Conservation (phyloP, 805 yeast species). For the Yamadazyma endophytica region DNA sequence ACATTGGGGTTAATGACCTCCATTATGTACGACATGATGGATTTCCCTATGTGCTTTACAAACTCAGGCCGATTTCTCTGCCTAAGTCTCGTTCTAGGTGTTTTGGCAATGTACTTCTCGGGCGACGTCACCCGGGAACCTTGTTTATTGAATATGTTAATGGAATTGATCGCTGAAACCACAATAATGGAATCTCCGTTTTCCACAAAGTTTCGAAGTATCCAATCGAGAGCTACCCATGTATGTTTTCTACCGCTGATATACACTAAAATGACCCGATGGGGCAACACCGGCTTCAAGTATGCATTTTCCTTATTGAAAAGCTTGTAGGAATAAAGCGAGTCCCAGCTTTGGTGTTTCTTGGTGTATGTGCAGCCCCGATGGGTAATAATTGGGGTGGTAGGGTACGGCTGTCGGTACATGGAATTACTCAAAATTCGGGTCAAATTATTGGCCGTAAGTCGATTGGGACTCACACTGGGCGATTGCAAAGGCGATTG, state of each 20-base stretch:
- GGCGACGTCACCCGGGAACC: constrained; percentile 12
- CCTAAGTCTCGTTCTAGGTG: constrained; percentile 28
- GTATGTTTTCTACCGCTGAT: constrained; percentile 71
- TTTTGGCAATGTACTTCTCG: constrained; percentile 14
- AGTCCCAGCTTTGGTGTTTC: constrained; percentile 45
- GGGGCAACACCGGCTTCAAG: constrained; percentile 40
- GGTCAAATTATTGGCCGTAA: constrained; percentile 11
- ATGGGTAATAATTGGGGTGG: constrained; percentile 37
- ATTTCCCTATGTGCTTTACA: constrained; percentile 40
- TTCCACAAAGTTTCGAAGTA: constrained; percentile 48
- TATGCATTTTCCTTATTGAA: constrained; percentile 12
- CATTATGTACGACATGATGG: constrained; percentile 50
- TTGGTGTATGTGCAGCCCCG: constrained; percentile 42
- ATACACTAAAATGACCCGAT: constrained; percentile 57
- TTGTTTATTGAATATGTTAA: constrained; percentile 2
- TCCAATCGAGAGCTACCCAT: constrained; percentile 80
- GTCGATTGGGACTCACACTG: constrained; percentile 16
- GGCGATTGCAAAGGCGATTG: constrained; percentile 17
- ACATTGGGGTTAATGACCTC: constrained; percentile 42
- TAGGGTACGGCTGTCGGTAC: constrained; percentile 28
- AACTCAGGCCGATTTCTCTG: constrained; percentile 45
- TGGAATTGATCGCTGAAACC: constrained; percentile 45
- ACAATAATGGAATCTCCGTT: constrained; percentile 67
- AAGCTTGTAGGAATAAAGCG: constrained; percentile 37
- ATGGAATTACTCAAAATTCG: constrained; percentile 2